A percentile compares a stretch with the other conserved stretches of the same genome.
These are phyloP conservation scores for Ilex paraguariensis DNA, from an alignment of 305 asterid genomes.

Conservation along the genomic window DNA sequence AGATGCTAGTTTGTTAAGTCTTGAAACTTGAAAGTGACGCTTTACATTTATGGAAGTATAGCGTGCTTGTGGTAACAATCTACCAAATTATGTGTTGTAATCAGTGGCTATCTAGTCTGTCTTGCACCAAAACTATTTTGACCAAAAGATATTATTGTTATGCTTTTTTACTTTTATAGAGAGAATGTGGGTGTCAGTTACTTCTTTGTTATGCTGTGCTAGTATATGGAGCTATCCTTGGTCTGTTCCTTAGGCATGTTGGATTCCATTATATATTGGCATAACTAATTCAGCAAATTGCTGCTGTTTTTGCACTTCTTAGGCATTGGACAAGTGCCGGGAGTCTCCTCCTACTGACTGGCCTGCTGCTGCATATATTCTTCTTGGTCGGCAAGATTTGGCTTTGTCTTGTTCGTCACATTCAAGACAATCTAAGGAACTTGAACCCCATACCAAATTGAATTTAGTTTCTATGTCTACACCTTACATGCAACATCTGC, in stretches of 20 bases:
- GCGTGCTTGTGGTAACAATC: no score
- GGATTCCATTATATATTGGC: background rate
- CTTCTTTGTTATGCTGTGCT: no score
- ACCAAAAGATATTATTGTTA: no score
- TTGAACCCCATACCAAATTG: slow-evolving; percentile 47
- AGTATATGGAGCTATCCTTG: no score
- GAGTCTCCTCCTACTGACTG: slow-evolving; percentile 94
- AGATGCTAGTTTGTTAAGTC: background rate
- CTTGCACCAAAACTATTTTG: no score
- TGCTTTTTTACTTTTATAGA: no score
- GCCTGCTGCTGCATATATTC: slow-evolving; percentile 95
- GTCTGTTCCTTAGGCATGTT: background rate
- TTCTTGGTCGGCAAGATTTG: slow-evolving; percentile 95
- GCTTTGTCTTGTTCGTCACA: slow-evolving; percentile 60
- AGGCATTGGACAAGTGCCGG: slow-evolving; percentile 93
- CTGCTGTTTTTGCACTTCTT: slow-evolving; percentile 14
- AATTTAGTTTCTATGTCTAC: slow-evolving; percentile 66
- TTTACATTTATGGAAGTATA: no score
- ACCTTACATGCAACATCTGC: slow-evolving; percentile 87
- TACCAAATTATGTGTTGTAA: no score
- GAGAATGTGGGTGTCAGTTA: no score
- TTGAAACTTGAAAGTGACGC: no score
- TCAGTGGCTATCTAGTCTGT: no score
- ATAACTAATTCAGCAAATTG: slow-evolving; percentile 8
- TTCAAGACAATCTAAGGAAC: slow-evolving; percentile 50